Conservation (phyloP, 2,329 filamentous ascomycete species). For the Thelonectria discophora region DNA sequence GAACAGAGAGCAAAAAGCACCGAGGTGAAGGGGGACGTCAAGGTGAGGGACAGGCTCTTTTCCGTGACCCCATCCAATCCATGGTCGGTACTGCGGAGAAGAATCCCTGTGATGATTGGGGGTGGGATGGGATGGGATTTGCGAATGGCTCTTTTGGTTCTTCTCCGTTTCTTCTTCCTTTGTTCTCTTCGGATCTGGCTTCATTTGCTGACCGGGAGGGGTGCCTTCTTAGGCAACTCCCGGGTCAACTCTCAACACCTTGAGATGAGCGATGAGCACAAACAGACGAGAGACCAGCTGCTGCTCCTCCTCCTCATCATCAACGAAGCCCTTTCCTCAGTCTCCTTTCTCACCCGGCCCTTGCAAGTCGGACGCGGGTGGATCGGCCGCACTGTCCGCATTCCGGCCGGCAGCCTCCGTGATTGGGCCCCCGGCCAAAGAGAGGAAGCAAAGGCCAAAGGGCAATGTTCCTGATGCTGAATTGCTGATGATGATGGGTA, state of each 20-base stretch:
- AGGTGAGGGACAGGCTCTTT: conserved; percentile 24
- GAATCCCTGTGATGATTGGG: conserved; percentile 1
- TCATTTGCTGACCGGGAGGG: too few relatives aligned
- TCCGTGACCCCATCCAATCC: too few relatives aligned
- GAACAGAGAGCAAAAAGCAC: not conserved
- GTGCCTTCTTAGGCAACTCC: too few relatives aligned
- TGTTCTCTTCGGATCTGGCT: not conserved
- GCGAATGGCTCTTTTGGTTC: not conserved
- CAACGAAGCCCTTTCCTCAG: too few relatives aligned
- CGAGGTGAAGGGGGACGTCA: not conserved
- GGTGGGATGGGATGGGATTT: not conserved
- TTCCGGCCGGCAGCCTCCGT: conserved; percentile 35
- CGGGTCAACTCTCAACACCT: too few relatives aligned
- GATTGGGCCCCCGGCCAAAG: conserved; percentile 30
- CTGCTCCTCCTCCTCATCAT: too few relatives aligned
- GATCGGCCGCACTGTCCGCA: conserved; percentile 20
- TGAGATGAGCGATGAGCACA: too few relatives aligned
- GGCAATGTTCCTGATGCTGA: not conserved
- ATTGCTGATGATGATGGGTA: not conserved
- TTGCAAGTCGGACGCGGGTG: conserved; percentile 23
- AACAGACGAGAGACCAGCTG: too few relatives aligned
- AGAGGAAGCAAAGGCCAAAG: not conserved
- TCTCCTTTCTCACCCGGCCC: conserved; percentile 6
- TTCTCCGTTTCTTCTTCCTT: too few relatives aligned
- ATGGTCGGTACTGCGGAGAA: conserved; percentile 24